phyloP scores from a whole-genome alignment of 1,139 yeast species.

The Taphrina populina region DNA sequence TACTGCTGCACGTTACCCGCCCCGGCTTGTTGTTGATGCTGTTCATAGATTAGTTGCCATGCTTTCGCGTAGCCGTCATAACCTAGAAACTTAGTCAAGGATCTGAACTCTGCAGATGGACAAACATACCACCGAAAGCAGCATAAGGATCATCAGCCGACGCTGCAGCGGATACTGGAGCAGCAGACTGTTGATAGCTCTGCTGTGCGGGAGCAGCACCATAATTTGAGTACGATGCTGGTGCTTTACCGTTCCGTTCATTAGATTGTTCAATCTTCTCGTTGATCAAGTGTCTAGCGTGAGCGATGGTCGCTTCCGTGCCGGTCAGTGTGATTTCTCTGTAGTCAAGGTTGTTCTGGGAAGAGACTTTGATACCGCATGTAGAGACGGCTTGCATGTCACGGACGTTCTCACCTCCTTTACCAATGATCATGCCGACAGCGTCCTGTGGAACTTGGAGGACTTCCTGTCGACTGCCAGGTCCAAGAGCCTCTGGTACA shows the following conservation, averaged over 20 bases:
- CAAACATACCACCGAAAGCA: constrained; percentile 23
- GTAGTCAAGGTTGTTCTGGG: constrained; percentile 22
- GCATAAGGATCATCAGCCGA: constrained; percentile 32
- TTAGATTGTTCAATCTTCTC: constrained; percentile 30
- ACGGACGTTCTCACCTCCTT: constrained; percentile 35
- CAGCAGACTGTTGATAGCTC: constrained; percentile 5
- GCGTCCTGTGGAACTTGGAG: constrained; percentile 33
- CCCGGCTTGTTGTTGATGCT: constrained; percentile 12
- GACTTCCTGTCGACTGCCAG: constrained; percentile 25
- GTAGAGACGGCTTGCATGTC: constrained; percentile 33
- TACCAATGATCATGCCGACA: constrained; percentile 36
- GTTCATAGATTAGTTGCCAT: constrained; percentile 31
- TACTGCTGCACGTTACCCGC: not conserved
- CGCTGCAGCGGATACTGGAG: constrained; percentile 8
- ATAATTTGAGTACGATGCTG: constrained; percentile 11
- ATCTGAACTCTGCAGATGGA: not conserved
- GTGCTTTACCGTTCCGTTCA: constrained; percentile 11
- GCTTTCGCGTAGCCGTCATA: constrained; percentile 29
- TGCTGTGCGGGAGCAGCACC: constrained; percentile 14
- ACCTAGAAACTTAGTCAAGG: constrained; percentile 3
- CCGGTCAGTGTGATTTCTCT: constrained; percentile 35
- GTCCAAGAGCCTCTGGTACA: constrained; percentile 26
- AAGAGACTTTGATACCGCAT: constrained; percentile 34
- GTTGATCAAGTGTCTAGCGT: constrained; percentile 30
- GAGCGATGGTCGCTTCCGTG: constrained; percentile 34